A percentile compares a stretch with the other conserved stretches of the same genome.
Conservation (phyloP, 371 early-diverging fungal genomes). For the Mucor ambiguus region DNA sequence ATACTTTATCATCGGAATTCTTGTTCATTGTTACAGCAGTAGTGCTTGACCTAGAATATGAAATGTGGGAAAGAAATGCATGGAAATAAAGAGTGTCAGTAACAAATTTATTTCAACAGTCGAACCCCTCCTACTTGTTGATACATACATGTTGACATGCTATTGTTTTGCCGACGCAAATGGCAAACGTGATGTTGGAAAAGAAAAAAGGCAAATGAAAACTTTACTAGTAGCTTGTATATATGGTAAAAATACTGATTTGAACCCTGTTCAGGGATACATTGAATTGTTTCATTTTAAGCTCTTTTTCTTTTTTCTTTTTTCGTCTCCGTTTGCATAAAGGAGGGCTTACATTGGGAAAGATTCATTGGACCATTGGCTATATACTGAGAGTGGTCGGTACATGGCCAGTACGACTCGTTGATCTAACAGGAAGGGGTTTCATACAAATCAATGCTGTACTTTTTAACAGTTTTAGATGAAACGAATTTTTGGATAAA, state of each 20-base stretch:
- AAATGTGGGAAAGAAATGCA: neutral
- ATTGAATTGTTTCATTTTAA: slow-evolving; percentile 2
- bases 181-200: neutral
- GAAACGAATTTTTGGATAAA: slow-evolving; percentile 1
- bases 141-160: neutral
- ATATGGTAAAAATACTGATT: neutral
- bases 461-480: neutral
- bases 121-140: neutral
- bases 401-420: neutral
- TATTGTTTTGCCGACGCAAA: neutral
- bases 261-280: neutral
- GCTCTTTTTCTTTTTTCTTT: neutral
- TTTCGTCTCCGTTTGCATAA: neutral
- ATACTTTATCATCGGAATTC: neutral
- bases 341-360: neutral
- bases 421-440: neutral
- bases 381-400: neutral
- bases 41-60: neutral
- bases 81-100: neutral
- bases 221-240: neutral
- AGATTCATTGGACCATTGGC: neutral
- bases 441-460: neutral
- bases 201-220: neutral
- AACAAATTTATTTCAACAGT: neutral
- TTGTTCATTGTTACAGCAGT: neutral